Percentiles rank a stretch among this genome's conserved stretches.
Evolutionary conservation across 495 filamentous ascomycete species (phyloP).

Genomic region (Aspergillus hancockii): DNA sequence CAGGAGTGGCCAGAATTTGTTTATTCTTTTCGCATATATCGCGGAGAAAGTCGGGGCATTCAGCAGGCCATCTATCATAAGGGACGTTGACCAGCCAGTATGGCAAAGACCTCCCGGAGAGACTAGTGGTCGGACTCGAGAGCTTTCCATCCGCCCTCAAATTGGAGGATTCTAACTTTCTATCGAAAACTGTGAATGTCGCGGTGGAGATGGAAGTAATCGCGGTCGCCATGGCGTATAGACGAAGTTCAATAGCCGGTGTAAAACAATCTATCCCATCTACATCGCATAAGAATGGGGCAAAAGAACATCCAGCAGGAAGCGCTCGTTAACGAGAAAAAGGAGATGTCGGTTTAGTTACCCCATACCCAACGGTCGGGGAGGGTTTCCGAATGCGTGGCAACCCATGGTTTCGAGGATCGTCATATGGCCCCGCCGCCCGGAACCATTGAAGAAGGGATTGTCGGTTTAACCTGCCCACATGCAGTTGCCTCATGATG

Average conservation of each 20-base stretch:
- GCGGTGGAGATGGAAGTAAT: not conserved
- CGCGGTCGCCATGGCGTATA: not conserved
- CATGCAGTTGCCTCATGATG: slow-evolving; percentile 10
- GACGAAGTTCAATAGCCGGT: not conserved
- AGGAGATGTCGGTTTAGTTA: not conserved
- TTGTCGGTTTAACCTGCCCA: slow-evolving; percentile 8
- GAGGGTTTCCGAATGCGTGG: slow-evolving; percentile 4
- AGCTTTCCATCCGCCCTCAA: not conserved
- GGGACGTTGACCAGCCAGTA: slow-evolving; percentile 86
- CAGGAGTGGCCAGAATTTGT: slow-evolving; percentile 64
- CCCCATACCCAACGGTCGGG: not conserved
- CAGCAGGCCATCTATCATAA: slow-evolving; percentile 52
- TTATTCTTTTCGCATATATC: slow-evolving; percentile 48
- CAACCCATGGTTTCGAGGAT: slow-evolving; percentile 1
- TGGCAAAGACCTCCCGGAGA: slow-evolving; percentile 41
- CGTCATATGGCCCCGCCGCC: not conserved
- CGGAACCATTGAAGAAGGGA: slow-evolving; percentile 20
- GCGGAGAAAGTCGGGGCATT: slow-evolving; percentile 70
- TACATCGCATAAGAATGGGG: not conserved
- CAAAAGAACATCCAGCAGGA: not conserved
- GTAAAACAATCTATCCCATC: not conserved
- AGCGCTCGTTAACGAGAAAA: not conserved
- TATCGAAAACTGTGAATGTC: not conserved
- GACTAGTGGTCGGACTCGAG: not conserved
- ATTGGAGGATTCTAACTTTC: not conserved